Conservation (phyloP, 306 rosid species). For the Inga oerstediana region DNA sequence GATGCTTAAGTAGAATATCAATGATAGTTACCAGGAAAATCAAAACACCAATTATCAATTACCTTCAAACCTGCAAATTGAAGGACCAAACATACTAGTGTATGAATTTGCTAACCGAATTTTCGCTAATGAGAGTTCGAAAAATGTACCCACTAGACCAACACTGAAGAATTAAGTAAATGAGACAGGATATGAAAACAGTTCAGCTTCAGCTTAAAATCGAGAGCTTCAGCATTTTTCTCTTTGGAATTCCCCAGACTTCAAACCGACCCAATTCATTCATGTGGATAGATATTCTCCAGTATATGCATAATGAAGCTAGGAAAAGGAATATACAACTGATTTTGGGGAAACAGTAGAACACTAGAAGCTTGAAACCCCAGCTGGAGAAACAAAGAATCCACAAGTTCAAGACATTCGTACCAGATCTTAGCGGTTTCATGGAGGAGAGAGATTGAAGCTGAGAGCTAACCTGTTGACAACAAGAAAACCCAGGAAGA, state of each 20-base stretch:
- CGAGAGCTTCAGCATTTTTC: not conserved
- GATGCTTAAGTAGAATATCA: not conserved
- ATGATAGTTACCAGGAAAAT: not conserved
- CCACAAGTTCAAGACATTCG: not conserved
- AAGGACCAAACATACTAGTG: not conserved
- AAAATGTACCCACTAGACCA: not conserved
- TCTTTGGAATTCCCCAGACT: not conserved
- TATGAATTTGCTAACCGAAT: not conserved
- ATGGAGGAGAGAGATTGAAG: not conserved
- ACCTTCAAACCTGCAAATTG: not conserved
- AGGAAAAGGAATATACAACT: not conserved
- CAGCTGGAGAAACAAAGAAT: not conserved
- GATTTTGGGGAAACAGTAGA: not conserved
- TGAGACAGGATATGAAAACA: not conserved
- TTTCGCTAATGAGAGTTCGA: not conserved
- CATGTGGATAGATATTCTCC: not conserved
- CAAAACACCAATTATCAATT: not conserved
- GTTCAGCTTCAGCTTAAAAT: constrained; percentile 1
- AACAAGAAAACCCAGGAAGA: constrained; percentile 6
- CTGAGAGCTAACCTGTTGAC: not conserved
- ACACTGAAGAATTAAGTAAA: not conserved
- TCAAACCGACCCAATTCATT: not conserved
- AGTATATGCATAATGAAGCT: not conserved
- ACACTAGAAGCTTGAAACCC: not conserved
- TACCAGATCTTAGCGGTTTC: constrained; percentile 2